A percentile compares a stretch with the other conserved stretches of the same genome.
Evolutionary conservation across 805 yeast species (phyloP).

Genomic region (Naumovozyma dairenensis): DNA sequence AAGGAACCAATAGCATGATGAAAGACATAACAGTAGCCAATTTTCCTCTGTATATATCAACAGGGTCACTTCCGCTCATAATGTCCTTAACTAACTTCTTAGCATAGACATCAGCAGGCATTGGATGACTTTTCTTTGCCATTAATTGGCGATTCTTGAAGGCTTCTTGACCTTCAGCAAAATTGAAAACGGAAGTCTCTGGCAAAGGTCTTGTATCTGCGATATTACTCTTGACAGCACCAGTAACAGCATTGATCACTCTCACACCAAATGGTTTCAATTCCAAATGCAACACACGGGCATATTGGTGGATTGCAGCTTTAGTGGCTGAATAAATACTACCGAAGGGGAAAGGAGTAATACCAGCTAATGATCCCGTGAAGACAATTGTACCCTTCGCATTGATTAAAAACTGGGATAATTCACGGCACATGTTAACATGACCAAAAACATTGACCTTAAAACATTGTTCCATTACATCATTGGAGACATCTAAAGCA

Average conservation of each 20-base stretch:
- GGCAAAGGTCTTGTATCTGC: constrained; percentile 58
- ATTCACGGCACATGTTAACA: constrained; percentile 50
- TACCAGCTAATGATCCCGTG: constrained; percentile 65
- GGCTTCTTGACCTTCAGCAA: constrained; percentile 41
- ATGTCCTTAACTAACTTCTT: constrained; percentile 43
- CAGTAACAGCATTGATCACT: constrained; percentile 62
- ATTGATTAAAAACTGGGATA: constrained; percentile 44
- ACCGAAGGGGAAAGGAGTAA: constrained; percentile 61
- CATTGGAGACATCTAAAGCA: constrained; percentile 55
- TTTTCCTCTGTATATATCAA: constrained; percentile 51
- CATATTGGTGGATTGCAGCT: constrained; percentile 69
- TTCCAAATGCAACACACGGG: constrained; percentile 53
- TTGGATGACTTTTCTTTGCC: constrained; percentile 52
- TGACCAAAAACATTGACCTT: constrained; percentile 67
- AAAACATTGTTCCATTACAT: constrained; percentile 39
- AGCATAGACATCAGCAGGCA: constrained; percentile 51
- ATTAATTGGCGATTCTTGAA: constrained; percentile 44
- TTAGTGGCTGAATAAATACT: constrained; percentile 58
- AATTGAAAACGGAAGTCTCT: constrained; percentile 41
- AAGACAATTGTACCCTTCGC: constrained; percentile 62
- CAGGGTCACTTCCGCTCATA: constrained; percentile 28
- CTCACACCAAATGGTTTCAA: constrained; percentile 62
- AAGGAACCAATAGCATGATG: constrained; percentile 35
- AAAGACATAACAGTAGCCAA: constrained; percentile 32
- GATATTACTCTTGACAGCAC: constrained; percentile 65